A percentile compares a stretch with the other conserved stretches of the same genome.
phyloP scores from a whole-genome alignment of 441 rosid genomes.

The Corymbia citriodora region DNA sequence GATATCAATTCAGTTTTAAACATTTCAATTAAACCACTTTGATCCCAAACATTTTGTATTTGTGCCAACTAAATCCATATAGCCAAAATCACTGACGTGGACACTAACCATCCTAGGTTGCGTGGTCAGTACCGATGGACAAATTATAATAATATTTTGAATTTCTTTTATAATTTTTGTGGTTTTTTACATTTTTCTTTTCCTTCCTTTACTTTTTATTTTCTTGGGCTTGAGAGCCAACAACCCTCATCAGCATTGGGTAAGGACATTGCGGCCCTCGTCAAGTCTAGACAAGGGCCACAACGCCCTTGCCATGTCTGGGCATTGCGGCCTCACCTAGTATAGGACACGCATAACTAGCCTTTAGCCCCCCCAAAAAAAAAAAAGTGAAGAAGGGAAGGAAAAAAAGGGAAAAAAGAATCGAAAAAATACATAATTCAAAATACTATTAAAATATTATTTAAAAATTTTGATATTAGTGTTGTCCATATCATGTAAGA shows the following conservation, averaged over 20 bases:
- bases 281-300: no score
- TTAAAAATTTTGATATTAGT: no score
- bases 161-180: no score
- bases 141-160: no score
- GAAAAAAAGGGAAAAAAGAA: no score
- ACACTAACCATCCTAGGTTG: neutral
- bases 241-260: neutral
- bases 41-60: neutral
- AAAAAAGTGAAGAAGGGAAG: no score
- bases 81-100: neutral
- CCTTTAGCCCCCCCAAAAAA: neutral
- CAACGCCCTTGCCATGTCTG: no score
- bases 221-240: neutral
- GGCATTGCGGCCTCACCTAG: neutral
- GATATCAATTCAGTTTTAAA: no score
- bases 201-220: neutral
- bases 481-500: neutral
- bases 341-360: fast-evolving
- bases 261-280: neutral
- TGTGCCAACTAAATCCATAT: fast-evolving
- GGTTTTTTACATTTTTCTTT: no score
- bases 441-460: no score
- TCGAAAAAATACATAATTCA: neutral
- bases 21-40: no score
- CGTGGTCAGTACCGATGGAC: fast-evolving